Evolutionary conservation across 1,284 basidiomycete genomes (phyloP), one percentile per base, ranked within the genome.

Genomic region (Austroboletus novae-zelandiae): DNA sequence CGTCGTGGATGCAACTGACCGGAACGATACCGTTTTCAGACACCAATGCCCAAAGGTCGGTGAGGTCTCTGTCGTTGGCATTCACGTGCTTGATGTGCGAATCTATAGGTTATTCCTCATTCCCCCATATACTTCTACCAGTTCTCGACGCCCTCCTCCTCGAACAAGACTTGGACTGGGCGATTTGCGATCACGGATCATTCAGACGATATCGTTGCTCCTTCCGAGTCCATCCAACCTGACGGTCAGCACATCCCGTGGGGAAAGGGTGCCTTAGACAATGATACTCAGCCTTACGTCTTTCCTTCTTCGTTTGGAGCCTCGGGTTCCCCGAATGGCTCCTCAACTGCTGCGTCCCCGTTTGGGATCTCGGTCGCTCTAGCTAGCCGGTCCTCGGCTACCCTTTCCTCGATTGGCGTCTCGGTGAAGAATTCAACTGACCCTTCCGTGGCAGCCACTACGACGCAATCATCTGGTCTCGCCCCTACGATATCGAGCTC

Each of bases 121-220:
- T 75, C 89, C 3, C 67, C 81, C 27, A 83, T 91, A 57, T 92
- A 90, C 71, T 91, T 92, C 74, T 90, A 88, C 68, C 86, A 89
- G 63, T 90, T 84, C 73, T 75, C 78, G 14, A 67, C 78, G 4
- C 67, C 76, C 1, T 59, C 57, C 5, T 62, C 76, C 0, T 4
- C 62, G 27, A 68, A 74, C 57, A 75, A 75, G 40, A 73, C 75
- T 17, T 94, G 91, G 90, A 91, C 91, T 1, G 84, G 81, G 9
- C 85, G 91, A 36, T 94, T 93, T 75, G 74, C 86, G 37, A 90
- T 94, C 62, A 82, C 86, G 1, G 77, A 76, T 36, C 47, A 76
- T 2, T 60, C 69, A 31, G 84, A 84, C 5, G 57, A 68, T 6
- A 71, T 75, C 31, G 76, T 74, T 1, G 56, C 79, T n/a, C 76